A percentile compares a stretch with the other conserved stretches of the same genome.
Conservation (phyloP, 106 monocot genomes). For the Platanthera zijinensis region DNA sequence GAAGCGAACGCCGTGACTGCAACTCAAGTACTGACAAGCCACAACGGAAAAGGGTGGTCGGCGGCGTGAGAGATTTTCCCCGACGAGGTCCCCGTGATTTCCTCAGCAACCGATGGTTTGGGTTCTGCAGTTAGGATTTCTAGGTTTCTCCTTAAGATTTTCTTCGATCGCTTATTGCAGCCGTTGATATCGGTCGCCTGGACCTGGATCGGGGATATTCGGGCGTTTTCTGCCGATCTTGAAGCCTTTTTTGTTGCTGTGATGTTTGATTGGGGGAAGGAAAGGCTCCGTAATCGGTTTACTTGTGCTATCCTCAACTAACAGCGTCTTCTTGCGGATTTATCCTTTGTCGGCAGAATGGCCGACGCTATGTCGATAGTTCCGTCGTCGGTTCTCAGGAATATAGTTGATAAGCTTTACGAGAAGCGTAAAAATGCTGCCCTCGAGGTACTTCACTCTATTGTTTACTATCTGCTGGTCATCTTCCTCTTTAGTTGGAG, state of each 20-base stretch:
- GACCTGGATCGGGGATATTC: background rate
- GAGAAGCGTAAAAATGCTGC: slow-evolving; percentile 99
- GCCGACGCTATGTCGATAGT: slow-evolving; percentile 66
- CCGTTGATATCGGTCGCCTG: background rate
- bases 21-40: background rate
- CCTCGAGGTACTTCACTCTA: slow-evolving; percentile 46
- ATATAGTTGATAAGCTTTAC: slow-evolving; percentile 92
- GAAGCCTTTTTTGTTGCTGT: background rate
- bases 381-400: slow-evolving; percentile 61
- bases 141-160: background rate
- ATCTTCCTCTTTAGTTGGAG: slow-evolving; percentile 1
- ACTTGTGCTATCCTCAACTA: background rate
- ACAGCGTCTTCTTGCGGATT: background rate
- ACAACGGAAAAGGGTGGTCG: background rate
- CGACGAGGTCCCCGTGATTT: background rate
- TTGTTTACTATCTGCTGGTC: background rate
- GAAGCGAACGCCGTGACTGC: background rate
- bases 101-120: background rate
- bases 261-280: background rate
- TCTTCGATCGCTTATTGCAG: background rate
- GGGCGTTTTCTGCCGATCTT: background rate
- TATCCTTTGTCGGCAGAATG: slow-evolving; percentile 21
- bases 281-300: background rate
- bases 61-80: background rate
- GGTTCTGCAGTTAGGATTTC: background rate